phyloP scores from a whole-genome alignment of 73 alveolate species.

The Paramecium tetraurelia region DNA sequence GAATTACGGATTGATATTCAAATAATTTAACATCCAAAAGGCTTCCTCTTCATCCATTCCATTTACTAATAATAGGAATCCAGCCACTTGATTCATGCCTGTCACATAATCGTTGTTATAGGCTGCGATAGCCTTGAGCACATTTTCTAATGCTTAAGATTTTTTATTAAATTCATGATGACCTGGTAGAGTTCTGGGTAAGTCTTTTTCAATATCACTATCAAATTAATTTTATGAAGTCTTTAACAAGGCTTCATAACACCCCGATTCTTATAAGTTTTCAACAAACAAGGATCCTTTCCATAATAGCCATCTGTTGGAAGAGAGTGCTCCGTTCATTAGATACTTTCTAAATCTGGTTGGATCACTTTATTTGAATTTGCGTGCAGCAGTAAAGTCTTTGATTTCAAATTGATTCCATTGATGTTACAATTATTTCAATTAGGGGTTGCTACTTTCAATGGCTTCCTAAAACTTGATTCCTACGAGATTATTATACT shows the following conservation, averaged over 20 bases:
- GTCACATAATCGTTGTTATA: neutral
- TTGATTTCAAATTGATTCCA: neutral
- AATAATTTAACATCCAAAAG: conserved; percentile 29
- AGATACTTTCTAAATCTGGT: neutral
- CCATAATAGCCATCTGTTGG: neutral
- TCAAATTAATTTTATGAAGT: neutral
- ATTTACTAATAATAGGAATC: neutral
- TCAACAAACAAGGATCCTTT: neutral
- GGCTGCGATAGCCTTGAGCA: neutral
- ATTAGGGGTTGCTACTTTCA: neutral
- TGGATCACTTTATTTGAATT: neutral
- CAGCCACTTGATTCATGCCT: conserved; percentile 46
- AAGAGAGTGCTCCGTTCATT: neutral
- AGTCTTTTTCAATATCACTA: neutral
- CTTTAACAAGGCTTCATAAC: neutral
- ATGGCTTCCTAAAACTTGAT: neutral
- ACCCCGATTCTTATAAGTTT: neutral
- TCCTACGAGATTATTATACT: neutral
- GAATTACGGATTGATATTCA: neutral
- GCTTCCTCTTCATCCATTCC: conserved; percentile 24
- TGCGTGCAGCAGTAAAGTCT: neutral
- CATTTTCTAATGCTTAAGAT: neutral
- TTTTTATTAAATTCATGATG: neutral
- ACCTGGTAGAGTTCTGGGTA: neutral
- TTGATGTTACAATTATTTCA: neutral